Evolutionary conservation across 352 stramenopile genomes (phyloP).

Genomic region (Phytophthora agathidicida): DNA sequence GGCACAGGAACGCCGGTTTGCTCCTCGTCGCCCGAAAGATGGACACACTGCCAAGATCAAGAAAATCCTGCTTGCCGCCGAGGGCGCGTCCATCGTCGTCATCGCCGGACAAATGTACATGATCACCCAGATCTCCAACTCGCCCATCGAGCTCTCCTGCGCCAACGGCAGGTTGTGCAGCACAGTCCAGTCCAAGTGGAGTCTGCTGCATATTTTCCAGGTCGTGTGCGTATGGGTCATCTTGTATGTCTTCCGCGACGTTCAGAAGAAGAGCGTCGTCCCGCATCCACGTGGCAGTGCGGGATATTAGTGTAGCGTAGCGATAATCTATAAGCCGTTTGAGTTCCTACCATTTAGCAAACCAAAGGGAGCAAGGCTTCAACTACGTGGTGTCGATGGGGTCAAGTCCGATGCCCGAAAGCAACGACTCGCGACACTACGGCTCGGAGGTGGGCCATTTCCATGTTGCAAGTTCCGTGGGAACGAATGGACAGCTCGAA

Average conservation of each 20-base stretch:
- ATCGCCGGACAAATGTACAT: slow-evolving; percentile 31
- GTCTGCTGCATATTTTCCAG: slow-evolving; percentile 37
- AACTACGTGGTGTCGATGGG: slow-evolving; percentile 1
- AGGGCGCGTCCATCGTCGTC: slow-evolving; percentile 24
- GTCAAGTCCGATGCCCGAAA: not conserved
- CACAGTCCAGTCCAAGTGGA: slow-evolving; percentile 20
- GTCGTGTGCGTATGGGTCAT: slow-evolving; percentile 29
- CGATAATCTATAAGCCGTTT: slow-evolving; percentile 12
- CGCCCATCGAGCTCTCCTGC: slow-evolving; percentile 26
- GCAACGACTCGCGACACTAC: no score
- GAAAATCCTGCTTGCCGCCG: slow-evolving; percentile 33
- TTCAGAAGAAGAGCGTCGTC: slow-evolving; percentile 36
- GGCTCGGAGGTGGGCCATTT: no score
- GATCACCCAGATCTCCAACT: slow-evolving; percentile 8
- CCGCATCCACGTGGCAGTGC: slow-evolving; percentile 15
- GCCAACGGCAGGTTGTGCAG: slow-evolving; percentile 31
- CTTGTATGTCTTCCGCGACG: slow-evolving; percentile 35
- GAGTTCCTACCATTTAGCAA: not conserved
- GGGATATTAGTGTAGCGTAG: slow-evolving; percentile 11
- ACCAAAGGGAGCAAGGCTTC: not conserved
- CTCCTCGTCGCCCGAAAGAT: slow-evolving; percentile 12
- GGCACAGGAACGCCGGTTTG: slow-evolving; percentile 11
- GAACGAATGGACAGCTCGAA: not conserved
- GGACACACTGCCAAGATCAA: slow-evolving; percentile 36
- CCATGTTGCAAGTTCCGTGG: not conserved